Conservation (phyloP, 495 filamentous ascomycete species). For the Xylaria nigripes region DNA sequence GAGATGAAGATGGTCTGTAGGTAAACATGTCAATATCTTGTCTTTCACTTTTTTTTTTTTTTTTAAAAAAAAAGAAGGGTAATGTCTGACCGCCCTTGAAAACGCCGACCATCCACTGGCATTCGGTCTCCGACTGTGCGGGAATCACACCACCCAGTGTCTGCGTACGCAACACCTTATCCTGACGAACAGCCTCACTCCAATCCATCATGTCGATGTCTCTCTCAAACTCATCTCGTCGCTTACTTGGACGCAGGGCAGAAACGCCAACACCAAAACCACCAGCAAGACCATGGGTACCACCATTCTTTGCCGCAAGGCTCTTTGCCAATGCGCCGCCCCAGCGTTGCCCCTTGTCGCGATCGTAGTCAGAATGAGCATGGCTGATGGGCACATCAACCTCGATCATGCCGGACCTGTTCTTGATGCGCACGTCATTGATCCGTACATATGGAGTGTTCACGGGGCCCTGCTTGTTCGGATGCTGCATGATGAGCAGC, state of each 20-base stretch:
- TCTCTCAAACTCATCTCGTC: constrained; percentile 20
- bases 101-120: constrained; percentile 40
- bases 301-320: constrained; percentile 38
- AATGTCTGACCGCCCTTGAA: constrained; percentile 37
- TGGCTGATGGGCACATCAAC: constrained; percentile 40
- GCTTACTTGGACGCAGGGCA: constrained; percentile 13
- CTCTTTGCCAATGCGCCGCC: constrained; percentile 34
- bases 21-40: background rate
- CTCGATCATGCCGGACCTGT: constrained; percentile 38
- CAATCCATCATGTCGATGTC: constrained; percentile 32
- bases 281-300: constrained; percentile 38
- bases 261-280: constrained; percentile 38
- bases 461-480: constrained; percentile 29
- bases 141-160: constrained; percentile 37
- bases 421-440: constrained; percentile 38
- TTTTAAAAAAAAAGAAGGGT: background rate
- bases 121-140: constrained; percentile 28
- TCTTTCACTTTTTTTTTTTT: too few relatives aligned
- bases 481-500: constrained; percentile 38
- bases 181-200: constrained; percentile 37
- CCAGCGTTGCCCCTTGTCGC: constrained; percentile 39
- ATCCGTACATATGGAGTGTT: constrained; percentile 19
- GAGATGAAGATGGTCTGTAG: constrained; percentile 38
- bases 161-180: constrained; percentile 36
- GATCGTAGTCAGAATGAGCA: constrained; percentile 34